Base-by-base conservation (phyloP, 768 basidiomycete species). In the Hygrocybe coccinea region DNA sequence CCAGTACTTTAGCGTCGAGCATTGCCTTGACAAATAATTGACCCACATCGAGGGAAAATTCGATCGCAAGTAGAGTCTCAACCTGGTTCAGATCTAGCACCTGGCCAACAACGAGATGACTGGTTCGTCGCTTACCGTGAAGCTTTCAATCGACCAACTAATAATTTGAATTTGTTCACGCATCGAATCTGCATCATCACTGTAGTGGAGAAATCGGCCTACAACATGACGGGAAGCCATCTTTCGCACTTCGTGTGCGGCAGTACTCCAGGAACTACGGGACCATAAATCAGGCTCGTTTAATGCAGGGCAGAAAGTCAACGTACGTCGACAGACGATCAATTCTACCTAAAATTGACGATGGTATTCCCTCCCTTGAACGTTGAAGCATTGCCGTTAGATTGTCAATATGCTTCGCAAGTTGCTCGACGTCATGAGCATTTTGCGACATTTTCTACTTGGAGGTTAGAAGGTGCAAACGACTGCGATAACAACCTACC, bases 361-460 rank as follows among this genome's bases (percentile, higher is more conserved):
- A n/a, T n/a, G 2, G 45, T 36, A 14, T 39, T 6, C 29, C 24
- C 46, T 19, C 21, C 17, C 19, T 36, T 25, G 37, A 39, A 36
- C 17, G 19, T 7, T 22, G 7, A 10, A 55, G 47, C 5, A 48
- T 19, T 11, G 5, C 15, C 1, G 11, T 36, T 17, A 55, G 15
- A 10, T 34, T 2, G 2, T 25, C 5, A 17, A 49, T 19, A 5
- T 38, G 37, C 25, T 37, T 24, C 24, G 54, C 21, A 1, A 55
- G 46, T 24, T n/a, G 34, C 33, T 47, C 21, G n/a, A 49, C 47
- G n/a, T 55, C 46, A 15, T 47, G 35, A 15, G 46, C 35, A 39
- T 55, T 55, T 10, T 46, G 43, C n/a, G 15, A 10, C 43, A 22
- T 55, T 55, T 49, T 46, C 54, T 55, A 17, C n/a, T 5, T 46